These are phyloP conservation scores for Thyridium curvatum DNA, from an alignment of 2,329 filamentous ascomycete species.

Conservation along the genomic window DNA sequence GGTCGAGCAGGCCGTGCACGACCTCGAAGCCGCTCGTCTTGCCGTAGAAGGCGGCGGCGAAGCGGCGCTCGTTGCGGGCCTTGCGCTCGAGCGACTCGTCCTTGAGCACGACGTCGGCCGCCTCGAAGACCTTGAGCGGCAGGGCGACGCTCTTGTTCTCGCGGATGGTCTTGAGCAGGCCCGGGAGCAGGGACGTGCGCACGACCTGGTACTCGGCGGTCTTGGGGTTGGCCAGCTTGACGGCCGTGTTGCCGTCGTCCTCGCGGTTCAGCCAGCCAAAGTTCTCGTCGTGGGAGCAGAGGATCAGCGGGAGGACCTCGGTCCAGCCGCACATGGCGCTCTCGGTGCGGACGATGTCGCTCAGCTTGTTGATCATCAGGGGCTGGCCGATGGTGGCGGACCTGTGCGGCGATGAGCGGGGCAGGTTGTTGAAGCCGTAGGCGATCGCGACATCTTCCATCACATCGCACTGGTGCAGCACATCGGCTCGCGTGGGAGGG, in stretches of 20 bases:
- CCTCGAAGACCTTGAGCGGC: conserved; percentile 89
- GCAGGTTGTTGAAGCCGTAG: conserved; percentile 96
- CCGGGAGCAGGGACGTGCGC: conserved; percentile 77
- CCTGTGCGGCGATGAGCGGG: conserved; percentile 78
- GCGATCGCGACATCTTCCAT: conserved; percentile 98
- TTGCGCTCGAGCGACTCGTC: conserved; percentile 75
- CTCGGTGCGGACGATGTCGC: conserved; percentile 84
- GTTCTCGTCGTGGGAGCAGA: conserved; percentile 98
- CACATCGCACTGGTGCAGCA: conserved; percentile 93
- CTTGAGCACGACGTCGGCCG: conserved; percentile 87
- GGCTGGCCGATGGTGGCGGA: conserved; percentile 82
- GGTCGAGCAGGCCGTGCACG: conserved; percentile 89
- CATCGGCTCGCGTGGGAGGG: conserved; percentile 85
- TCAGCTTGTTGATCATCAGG: conserved; percentile 87
- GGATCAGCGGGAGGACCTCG: conserved; percentile 91
- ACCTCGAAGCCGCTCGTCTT: conserved; percentile 93
- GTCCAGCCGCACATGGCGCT: conserved; percentile 92
- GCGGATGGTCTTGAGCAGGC: conserved; percentile 85
- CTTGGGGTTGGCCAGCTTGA: conserved; percentile 87
- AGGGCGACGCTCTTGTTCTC: conserved; percentile 88
- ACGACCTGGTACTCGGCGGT: conserved; percentile 91
- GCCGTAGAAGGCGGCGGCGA: conserved; percentile 92
- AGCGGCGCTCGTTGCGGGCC: conserved; percentile 87
- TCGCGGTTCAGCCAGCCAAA: conserved; percentile 89
- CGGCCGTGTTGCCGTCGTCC: conserved; percentile 76